phyloP scores from a whole-genome alignment of 2,329 filamentous ascomycete genomes.

The Arthrocladium fulminans region DNA sequence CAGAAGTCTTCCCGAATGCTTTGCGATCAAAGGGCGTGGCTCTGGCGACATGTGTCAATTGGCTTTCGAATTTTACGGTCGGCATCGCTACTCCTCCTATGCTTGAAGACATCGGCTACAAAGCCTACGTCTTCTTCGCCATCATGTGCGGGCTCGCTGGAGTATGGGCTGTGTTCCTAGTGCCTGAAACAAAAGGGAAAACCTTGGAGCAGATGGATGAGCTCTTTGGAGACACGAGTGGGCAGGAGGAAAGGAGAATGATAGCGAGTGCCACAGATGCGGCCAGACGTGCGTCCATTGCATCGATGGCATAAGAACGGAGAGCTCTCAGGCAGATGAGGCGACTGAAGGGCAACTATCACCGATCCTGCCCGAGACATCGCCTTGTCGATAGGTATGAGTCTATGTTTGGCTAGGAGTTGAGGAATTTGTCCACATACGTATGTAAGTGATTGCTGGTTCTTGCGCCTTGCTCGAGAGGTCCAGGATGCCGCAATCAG shows the following conservation, averaged over 20 bases:
- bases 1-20: constrained; percentile 32
- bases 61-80: constrained; percentile 23
- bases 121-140: constrained; percentile 52
- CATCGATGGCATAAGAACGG: too few species aligned
- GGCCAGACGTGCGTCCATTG: too few species aligned
- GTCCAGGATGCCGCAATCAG: too few species aligned
- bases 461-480: too few species aligned
- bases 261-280: background rate
- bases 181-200: constrained; percentile 50
- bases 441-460: too few species aligned
- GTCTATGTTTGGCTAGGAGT: too few species aligned
- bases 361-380: too few species aligned
- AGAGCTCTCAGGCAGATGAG: too few species aligned
- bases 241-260: background rate
- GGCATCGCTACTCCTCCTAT: background rate
- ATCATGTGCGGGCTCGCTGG: constrained; percentile 44
- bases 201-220: constrained; percentile 49
- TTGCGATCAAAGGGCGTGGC: constrained; percentile 32
- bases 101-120: constrained; percentile 36
- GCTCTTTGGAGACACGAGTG: constrained; percentile 29
- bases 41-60: constrained; percentile 28
- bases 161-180: constrained; percentile 45
- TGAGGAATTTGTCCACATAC: too few species aligned
- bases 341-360: too few species aligned
- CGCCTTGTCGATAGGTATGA: too few species aligned